These are phyloP conservation scores for Neltuma alba DNA, from an alignment of 306 rosid genomes.

Conservation along the genomic window DNA sequence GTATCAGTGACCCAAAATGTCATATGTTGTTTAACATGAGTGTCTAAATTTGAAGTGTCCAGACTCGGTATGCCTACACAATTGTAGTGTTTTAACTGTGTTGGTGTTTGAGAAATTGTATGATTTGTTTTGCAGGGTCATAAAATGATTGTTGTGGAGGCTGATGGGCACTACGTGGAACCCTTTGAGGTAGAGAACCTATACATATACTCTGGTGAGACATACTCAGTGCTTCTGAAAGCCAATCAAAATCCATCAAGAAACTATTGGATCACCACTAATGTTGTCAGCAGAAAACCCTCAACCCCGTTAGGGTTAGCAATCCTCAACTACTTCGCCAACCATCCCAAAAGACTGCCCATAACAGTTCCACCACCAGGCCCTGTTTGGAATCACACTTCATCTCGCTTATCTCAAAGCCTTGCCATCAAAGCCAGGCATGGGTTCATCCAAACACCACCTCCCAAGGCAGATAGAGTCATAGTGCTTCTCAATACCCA, in stretches of 20 bases:
- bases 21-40: background rate
- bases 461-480: conserved; percentile 23
- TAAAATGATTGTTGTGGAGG: conserved; percentile 38
- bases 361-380: conserved; percentile 34
- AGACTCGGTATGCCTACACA: background rate
- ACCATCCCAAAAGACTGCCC: conserved; percentile 22
- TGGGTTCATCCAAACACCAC: conserved; percentile 8
- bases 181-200: conserved; percentile 39
- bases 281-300: conserved; percentile 31
- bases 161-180: conserved; percentile 43
- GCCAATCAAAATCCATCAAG: conserved; percentile 35
- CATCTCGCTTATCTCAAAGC: conserved; percentile 19
- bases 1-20: background rate
- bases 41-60: background rate
- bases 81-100: background rate
- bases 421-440: conserved; percentile 33
- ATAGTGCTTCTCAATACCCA: conserved; percentile 42
- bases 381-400: conserved; percentile 29
- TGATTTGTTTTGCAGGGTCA: conserved; percentile 35
- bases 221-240: conserved; percentile 35
- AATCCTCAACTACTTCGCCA: conserved; percentile 36
- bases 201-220: conserved; percentile 42
- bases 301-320: conserved; percentile 32
- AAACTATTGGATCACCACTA: conserved; percentile 37
- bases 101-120: background rate